These are phyloP conservation scores for Leishmania tropica DNA, from an alignment of 208 protist species.

Conservation along the genomic window DNA sequence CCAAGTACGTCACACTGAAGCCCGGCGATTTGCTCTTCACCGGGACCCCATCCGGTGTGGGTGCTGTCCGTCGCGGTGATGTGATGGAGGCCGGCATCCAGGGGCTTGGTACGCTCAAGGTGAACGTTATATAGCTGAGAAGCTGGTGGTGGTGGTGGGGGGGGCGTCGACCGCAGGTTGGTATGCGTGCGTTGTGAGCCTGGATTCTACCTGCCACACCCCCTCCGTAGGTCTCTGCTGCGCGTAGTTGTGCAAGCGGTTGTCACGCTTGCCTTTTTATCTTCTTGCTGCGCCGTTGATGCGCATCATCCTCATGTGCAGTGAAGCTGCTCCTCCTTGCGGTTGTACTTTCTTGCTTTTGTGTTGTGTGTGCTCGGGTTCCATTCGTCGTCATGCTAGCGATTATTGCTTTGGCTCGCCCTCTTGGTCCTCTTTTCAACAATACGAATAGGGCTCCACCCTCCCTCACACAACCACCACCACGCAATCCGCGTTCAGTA, in stretches of 20 bases:
- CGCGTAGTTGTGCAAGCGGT: background rate
- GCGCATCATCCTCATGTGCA: background rate
- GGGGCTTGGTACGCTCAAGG: constrained; percentile 57
- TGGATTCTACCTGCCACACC: background rate
- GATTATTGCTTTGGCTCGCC: background rate
- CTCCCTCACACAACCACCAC: background rate
- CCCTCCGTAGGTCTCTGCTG: background rate
- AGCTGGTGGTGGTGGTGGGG: background rate
- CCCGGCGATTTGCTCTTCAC: constrained; percentile 89
- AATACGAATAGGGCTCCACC: background rate
- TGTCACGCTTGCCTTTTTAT: background rate
- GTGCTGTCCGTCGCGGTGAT: constrained; percentile 70
- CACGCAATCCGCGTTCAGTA: background rate
- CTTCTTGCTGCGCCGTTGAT: background rate
- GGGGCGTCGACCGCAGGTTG: background rate
- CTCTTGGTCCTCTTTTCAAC: background rate
- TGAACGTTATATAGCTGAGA: constrained; percentile 32
- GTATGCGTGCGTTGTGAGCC: background rate
- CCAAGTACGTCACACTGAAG: constrained; percentile 71
- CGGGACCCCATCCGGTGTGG: constrained; percentile 85
- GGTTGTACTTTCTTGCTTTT: background rate
- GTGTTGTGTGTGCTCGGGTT: background rate
- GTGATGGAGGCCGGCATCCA: constrained; percentile 65
- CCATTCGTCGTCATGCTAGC: background rate
- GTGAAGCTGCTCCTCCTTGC: background rate